Conservation (phyloP, 2,329 filamentous ascomycete genomes). For the Phialophora macrospora region DNA sequence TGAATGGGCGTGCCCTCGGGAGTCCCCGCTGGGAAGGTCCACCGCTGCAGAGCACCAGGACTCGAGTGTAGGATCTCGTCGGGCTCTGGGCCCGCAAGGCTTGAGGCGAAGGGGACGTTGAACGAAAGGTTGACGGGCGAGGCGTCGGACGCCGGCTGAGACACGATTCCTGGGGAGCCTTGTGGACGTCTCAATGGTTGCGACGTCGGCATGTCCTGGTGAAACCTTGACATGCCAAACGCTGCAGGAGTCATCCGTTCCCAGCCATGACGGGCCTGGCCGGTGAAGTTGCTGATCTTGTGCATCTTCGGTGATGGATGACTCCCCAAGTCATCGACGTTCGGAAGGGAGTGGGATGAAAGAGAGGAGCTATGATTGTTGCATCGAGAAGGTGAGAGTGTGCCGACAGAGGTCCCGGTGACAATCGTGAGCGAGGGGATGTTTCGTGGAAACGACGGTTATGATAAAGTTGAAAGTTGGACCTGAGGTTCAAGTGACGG, state of each 20-base stretch:
- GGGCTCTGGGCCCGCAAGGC: slow-evolving; percentile 86
- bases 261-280: slow-evolving; percentile 69
- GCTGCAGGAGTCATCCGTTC: slow-evolving; percentile 68
- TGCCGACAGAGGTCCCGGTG: slow-evolving; percentile 10
- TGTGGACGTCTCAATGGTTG: slow-evolving; percentile 62
- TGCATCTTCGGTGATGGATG: slow-evolving; percentile 57
- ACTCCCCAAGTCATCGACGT: slow-evolving; percentile 40
- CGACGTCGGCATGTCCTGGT: slow-evolving; percentile 58
- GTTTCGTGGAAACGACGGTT: neutral
- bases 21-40: slow-evolving; percentile 89
- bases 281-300: slow-evolving; percentile 71
- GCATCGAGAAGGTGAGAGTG: slow-evolving; percentile 30
- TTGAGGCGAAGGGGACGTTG: slow-evolving; percentile 94
- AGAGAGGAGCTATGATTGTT: slow-evolving; percentile 29
- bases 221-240: slow-evolving; percentile 66
- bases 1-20: slow-evolving; percentile 82
- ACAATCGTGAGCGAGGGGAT: neutral
- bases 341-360: slow-evolving; percentile 27
- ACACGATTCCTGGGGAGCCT: slow-evolving; percentile 57
- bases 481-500: slow-evolving; percentile 9
- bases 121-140: slow-evolving; percentile 89
- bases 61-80: slow-evolving; percentile 95
- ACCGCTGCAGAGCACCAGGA: slow-evolving; percentile 81
- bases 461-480: slow-evolving; percentile 6
- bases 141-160: slow-evolving; percentile 73